phyloP scores from a whole-genome alignment of 768 basidiomycete genomes.

The Flagelloscypha sp. region DNA sequence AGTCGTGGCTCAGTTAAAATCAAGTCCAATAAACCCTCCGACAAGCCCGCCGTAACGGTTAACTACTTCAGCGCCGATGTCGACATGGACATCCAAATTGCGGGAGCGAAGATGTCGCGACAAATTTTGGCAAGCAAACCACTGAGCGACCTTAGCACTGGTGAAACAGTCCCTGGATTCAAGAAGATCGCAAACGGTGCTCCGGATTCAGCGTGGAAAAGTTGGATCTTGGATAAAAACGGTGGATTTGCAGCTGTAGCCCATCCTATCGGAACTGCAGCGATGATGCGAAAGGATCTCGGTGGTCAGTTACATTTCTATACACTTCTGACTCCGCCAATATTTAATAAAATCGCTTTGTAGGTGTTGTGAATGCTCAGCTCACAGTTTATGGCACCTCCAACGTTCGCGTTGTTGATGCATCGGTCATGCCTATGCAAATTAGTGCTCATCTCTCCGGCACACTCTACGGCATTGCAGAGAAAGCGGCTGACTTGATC shows the following conservation, averaged over 20 bases:
- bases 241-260: conserved; percentile 34
- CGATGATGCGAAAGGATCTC: conserved; percentile 30
- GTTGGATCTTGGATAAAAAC: conserved; percentile 30
- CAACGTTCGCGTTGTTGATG: conserved; percentile 47
- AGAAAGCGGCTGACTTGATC: conserved; percentile 46
- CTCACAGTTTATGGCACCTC: conserved; percentile 38
- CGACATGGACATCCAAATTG: conserved; percentile 44
- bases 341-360: no score
- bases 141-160: conserved; percentile 29
- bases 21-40: conserved; percentile 42
- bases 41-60: conserved; percentile 35
- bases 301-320: no score
- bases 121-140: conserved; percentile 33
- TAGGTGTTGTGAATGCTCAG: conserved; percentile 41
- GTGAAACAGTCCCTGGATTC: conserved; percentile 36
- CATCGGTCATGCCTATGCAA: conserved; percentile 39
- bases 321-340: no score
- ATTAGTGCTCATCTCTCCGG: conserved; percentile 35
- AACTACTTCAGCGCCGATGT: conserved; percentile 44
- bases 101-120: conserved; percentile 36
- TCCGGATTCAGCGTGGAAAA: conserved; percentile 35
- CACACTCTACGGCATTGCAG: conserved; percentile 47
- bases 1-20: conserved; percentile 44
- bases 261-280: conserved; percentile 42
- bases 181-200: conserved; percentile 37